Base-by-base conservation (phyloP, 805 yeast genomes). In the Naumovozyma castellii region DNA sequence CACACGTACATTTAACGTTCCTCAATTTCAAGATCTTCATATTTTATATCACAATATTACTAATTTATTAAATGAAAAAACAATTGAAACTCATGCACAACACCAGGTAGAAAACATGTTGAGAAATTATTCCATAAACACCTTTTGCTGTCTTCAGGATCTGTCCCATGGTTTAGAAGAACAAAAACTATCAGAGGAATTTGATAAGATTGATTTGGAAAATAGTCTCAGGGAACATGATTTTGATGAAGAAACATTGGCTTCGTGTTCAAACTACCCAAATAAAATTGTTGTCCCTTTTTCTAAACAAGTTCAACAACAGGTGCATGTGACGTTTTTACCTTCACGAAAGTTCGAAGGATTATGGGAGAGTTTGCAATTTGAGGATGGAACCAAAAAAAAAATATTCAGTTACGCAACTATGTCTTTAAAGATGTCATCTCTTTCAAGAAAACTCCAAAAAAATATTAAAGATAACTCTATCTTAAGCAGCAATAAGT, bases 331-430 rank as follows among this genome's bases (percentile, higher is more conserved):
- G 1, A 49, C 54, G 0, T 27, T 44, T 2, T 40, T 66, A 15
- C 71, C 72, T 5, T 49, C 56, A 8, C 40, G 46, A 3, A 40
- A 48, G 12, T 48, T 58, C 10, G 66, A 65, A 27, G 50, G 53
- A 4, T 36, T 55, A 4, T 67, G 72, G 72, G 62, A 59, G 36
- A 44, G 59, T 1, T 46, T 67, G 25, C 52, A 59, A 22, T 61
- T 63, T 41, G 62, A 58, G 5, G 43, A 44, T 4, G 39, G 48
- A 28, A 38, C 65, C 15, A 66, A 65, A 44, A 53, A 56, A 18
- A 49, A 49, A 18, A 37, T 66, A 22, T 56, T 54, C 37, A 54
- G 54, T 27, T 59, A 62, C 43, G 56, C 65, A 18, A 59, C 59
- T 12, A 53, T 62, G 5, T 53, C 66, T 2, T 43, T 62, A 25